These are phyloP conservation scores for Saprolegnia diclina DNA, from an alignment of 352 stramenopile species.

Conservation along the genomic window DNA sequence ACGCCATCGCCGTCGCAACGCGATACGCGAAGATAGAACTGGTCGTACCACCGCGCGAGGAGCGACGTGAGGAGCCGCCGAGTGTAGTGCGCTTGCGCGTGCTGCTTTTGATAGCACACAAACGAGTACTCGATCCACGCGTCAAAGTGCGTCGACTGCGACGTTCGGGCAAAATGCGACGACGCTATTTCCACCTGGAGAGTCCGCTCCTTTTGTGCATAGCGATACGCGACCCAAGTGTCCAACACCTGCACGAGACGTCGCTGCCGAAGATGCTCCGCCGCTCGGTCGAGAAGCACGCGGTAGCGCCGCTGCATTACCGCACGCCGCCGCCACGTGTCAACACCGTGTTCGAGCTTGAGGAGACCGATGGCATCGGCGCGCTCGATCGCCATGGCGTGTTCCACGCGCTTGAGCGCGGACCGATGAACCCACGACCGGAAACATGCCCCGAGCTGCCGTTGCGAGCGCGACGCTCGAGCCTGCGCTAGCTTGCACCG, in stretches of 20 bases:
- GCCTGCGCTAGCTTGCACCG: no score
- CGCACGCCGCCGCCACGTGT: background rate
- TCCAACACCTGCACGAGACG: background rate
- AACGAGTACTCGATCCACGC: background rate
- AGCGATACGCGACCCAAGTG: background rate
- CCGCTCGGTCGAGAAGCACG: background rate
- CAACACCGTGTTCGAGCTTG: background rate
- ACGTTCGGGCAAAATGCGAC: background rate
- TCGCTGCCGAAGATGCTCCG: background rate
- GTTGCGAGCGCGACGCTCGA: no score
- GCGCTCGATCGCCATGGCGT: background rate
- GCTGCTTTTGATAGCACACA: background rate
- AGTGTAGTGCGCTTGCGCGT: background rate
- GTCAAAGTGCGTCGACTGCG: background rate
- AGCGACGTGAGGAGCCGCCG: background rate
- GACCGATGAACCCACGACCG: background rate
- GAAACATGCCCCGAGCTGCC: background rate
- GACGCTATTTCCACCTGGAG: background rate
- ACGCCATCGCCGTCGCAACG: background rate
- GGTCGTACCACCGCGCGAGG: background rate
- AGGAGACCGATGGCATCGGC: background rate
- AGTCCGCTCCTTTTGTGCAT: background rate
- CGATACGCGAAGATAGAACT: background rate
- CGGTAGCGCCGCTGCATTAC: background rate
- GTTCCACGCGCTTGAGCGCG: background rate